Evolutionary conservation across 2,329 filamentous ascomycete species (phyloP).

Genomic region (Escovopsis weberi): DNA sequence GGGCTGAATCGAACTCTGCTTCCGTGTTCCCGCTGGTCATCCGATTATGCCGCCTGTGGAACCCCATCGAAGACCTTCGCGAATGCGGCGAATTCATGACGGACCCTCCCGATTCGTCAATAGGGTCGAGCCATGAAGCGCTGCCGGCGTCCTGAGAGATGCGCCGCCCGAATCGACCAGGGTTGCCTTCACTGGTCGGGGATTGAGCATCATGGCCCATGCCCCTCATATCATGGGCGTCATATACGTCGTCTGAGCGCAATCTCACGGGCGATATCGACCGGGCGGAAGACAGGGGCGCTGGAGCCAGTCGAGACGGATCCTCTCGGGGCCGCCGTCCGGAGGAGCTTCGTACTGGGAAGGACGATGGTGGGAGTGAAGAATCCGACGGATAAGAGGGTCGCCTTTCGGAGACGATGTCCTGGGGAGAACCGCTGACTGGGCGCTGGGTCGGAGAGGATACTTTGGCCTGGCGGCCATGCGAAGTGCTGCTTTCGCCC

Average conservation of each 20-base stretch:
- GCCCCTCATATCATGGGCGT: conserved; percentile 9
- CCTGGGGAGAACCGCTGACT: conserved; percentile 9
- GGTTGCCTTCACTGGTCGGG: background rate
- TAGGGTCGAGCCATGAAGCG: conserved; percentile 87
- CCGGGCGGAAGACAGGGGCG: conserved; percentile 54
- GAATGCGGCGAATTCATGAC: conserved; percentile 70
- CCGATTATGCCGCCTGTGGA: conserved; percentile 56
- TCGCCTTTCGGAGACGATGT: conserved; percentile 11
- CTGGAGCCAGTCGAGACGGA: conserved; percentile 42
- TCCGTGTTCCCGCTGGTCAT: conserved; percentile 59
- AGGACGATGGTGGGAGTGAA: conserved; percentile 35
- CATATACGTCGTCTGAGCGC: conserved; percentile 8
- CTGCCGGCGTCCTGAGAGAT: conserved; percentile 51
- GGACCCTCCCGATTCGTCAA: conserved; percentile 78
- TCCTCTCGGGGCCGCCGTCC: conserved; percentile 17
- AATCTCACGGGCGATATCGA: conserved; percentile 28
- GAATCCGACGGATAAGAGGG: conserved; percentile 13
- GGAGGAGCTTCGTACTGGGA: conserved; percentile 31
- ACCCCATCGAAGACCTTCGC: conserved; percentile 53
- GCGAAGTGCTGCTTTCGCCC: conserved; percentile 10
- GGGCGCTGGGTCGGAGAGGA: conserved; percentile 4
- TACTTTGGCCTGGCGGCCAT: background rate
- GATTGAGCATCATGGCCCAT: conserved; percentile 3
- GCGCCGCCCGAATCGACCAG: conserved; percentile 3
- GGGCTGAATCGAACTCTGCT: conserved; percentile 81